Conservation (phyloP, 257 asterid genomes). For the Solanum habrochaites region DNA sequence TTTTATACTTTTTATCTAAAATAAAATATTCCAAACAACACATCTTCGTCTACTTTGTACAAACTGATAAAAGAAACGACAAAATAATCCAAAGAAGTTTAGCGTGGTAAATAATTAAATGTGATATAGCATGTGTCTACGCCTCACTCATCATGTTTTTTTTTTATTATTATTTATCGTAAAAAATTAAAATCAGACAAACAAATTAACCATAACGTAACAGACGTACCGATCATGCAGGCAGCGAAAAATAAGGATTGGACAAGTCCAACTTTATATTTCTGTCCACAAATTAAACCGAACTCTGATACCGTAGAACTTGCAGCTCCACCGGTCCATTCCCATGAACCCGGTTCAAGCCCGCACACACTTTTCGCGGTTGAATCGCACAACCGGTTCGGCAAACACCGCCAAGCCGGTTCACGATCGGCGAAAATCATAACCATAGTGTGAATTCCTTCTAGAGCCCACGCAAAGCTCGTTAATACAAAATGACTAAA, state of each 20-base stretch:
- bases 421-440: constrained; percentile 82
- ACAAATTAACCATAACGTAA: not conserved
- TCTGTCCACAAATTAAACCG: constrained; percentile 62
- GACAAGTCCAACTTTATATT: constrained; percentile 73
- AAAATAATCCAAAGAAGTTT: not conserved
- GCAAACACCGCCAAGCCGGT: constrained; percentile 51
- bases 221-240: constrained; percentile 65
- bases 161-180: too few relatives aligned
- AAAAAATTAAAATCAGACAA: too few relatives aligned
- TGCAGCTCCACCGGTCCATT: constrained; percentile 53
- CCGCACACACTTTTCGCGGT: constrained; percentile 34
- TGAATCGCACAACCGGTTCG: constrained; percentile 18
- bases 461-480: constrained; percentile 78
- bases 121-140: not conserved
- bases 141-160: too few relatives aligned
- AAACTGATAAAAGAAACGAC: not conserved
- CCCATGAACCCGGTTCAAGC: constrained; percentile 60
- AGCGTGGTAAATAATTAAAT: not conserved
- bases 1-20: too few relatives aligned
- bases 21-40: not conserved
- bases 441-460: constrained; percentile 80
- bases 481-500: constrained; percentile 57
- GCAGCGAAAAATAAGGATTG: constrained; percentile 79
- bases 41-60: not conserved
- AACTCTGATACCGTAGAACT: constrained; percentile 74